Conservation (phyloP, 495 filamentous ascomycete genomes). For the Neurospora tetraspora region DNA sequence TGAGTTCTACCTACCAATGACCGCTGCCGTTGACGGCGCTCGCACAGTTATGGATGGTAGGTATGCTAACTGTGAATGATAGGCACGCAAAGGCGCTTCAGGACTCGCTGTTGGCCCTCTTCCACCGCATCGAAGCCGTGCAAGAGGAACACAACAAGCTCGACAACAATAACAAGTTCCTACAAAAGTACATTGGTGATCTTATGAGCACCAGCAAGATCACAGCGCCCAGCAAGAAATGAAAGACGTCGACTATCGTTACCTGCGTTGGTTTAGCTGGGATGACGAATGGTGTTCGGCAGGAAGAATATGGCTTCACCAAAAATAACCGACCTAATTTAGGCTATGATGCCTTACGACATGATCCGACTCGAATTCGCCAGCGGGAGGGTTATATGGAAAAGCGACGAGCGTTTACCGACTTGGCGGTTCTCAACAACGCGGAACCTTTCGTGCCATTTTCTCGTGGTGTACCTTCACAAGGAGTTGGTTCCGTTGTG, state of each 20-base stretch:
- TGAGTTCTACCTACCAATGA: slow-evolving; percentile 44
- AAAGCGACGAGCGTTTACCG: not conserved
- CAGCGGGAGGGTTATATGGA: not conserved
- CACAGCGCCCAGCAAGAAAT: slow-evolving; percentile 52
- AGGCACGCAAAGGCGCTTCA: slow-evolving; percentile 86
- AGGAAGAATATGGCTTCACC: not conserved
- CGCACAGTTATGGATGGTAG: not conserved
- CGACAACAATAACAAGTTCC: slow-evolving; percentile 85
- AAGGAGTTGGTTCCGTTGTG: not conserved
- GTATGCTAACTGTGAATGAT: slow-evolving; percentile 8
- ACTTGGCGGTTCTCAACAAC: not conserved
- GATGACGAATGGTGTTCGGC: not conserved
- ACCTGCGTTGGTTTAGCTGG: not conserved
- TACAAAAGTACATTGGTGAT: slow-evolving; percentile 84
- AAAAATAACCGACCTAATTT: not conserved
- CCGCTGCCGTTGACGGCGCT: not conserved
- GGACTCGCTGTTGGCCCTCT: slow-evolving; percentile 73
- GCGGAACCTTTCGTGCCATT: not conserved
- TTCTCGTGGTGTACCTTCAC: not conserved
- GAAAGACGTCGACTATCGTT: slow-evolving; percentile 2
- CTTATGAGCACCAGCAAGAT: slow-evolving; percentile 76
- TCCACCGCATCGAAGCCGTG: slow-evolving; percentile 89
- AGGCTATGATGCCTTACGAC: not conserved
- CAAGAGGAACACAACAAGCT: slow-evolving; percentile 90
- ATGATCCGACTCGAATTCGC: not conserved